Base-by-base conservation (phyloP, 2,329 filamentous ascomycete species). In the Trichoderma semiorbis region DNA sequence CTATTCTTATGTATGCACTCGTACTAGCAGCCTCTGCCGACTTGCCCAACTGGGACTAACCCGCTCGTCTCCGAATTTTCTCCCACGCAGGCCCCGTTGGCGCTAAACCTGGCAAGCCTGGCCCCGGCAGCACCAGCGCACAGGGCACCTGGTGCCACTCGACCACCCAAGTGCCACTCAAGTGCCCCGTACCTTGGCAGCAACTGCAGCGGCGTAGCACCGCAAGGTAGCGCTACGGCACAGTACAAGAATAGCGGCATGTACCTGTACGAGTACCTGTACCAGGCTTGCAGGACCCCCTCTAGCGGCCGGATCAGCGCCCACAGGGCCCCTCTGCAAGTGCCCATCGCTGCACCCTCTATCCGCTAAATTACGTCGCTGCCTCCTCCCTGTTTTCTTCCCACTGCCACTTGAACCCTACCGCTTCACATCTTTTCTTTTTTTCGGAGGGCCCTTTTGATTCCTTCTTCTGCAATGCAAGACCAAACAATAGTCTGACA, bases 311-410 rank as follows among this genome's bases (percentile, higher is more conserved):
- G 61, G 58, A 63, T 64, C 68, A 70, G 32, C 68, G 53, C 62
- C 69, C 69, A 66, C 62, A 64, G 69, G n/a, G 50, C 21, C 61
- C 60, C 60, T 60, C 69, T 65, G 50, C 69, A 63, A 65, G 62
- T 65, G 61, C 53, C 50, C 53, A 39, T 55, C 60, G 55, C 47
- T 69, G 66, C 66, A 47, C 28, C 66, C 34, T 69, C 66, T 60
- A 60, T 58, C 69, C 62, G 53, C 69, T 71, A 71, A 71, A 71
- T 71, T 65, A 66, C 53, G 62, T 63, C 69, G 53, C 61, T 66
- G 50, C 69, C 69, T 26, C 21, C 62, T 57, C 60, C 62, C 53
- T 66, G 69, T 24, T 24, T 72, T 69, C 24, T 24, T 18, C 16
- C 16, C 18, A n/a, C 34, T 18, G 7, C 16, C 18, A n/a, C 34